Conservation (phyloP, 1,284 basidiomycete species). For the Apiotrichum montevideense region DNA sequence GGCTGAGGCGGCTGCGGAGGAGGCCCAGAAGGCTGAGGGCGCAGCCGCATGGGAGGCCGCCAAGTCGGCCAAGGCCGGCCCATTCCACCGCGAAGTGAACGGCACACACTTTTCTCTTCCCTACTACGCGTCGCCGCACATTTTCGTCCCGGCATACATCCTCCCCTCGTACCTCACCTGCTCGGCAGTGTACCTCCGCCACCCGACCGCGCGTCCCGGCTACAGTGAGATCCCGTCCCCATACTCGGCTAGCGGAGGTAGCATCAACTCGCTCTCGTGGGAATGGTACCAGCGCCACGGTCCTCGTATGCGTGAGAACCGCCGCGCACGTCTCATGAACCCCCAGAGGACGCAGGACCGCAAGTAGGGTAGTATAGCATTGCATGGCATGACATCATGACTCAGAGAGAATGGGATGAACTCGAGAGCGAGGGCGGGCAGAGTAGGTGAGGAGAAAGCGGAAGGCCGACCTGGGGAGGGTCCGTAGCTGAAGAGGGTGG, state of each 20-base stretch:
- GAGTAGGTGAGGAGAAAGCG: no score
- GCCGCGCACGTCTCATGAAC: conserved; percentile 60
- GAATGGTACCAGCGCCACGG: conserved; percentile 70
- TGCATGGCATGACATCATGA: conserved; percentile 12
- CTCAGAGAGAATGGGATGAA: background rate
- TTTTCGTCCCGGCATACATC: conserved; percentile 94
- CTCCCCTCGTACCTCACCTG: conserved; percentile 87
- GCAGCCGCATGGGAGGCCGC: background rate
- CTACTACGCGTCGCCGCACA: conserved; percentile 76
- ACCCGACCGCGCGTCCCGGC: conserved; percentile 86
- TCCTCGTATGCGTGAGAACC: conserved; percentile 61
- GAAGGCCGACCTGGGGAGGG: no score
- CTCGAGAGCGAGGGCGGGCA: no score
- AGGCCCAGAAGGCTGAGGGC: background rate
- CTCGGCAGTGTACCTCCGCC: conserved; percentile 87
- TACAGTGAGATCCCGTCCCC: conserved; percentile 91
- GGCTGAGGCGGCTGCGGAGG: background rate
- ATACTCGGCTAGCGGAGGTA: conserved; percentile 81
- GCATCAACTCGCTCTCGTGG: conserved; percentile 75
- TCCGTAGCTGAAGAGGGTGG: no score
- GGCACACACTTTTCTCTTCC: conserved; percentile 68
- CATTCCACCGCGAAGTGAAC: background rate
- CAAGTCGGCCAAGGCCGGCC: background rate
- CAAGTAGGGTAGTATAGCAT: conserved; percentile 15
- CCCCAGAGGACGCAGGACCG: conserved; percentile 52